Evolutionary conservation across 164 flowering plant species (phyloP).

Genomic region (Chimonanthus praecox): DNA sequence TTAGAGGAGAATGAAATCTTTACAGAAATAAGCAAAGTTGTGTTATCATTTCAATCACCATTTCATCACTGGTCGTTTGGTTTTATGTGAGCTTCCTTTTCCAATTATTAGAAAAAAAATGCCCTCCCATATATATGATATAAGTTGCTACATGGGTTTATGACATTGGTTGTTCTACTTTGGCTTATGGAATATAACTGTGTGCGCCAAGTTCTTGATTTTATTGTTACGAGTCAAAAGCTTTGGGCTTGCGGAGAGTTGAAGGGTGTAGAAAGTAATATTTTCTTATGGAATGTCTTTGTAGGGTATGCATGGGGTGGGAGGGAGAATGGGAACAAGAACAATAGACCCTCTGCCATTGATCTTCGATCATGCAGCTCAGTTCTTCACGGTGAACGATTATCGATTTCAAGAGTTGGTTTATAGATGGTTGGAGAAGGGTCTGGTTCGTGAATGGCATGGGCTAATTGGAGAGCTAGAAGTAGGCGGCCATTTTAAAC

Average conservation of each 20-base stretch:
- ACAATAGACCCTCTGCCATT: conserved; percentile 55
- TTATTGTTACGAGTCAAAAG: neutral
- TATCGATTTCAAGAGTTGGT: conserved; percentile 64
- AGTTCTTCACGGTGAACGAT: conserved; percentile 82
- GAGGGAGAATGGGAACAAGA: conserved; percentile 98
- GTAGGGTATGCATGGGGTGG: conserved; percentile 87
- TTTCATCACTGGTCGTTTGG: no score
- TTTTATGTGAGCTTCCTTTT: no score
- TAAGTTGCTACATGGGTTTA: no score
- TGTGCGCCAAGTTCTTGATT: neutral
- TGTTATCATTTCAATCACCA: no score
- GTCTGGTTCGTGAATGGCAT: conserved; percentile 60
- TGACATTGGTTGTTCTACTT: no score
- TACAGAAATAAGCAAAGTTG: neutral
- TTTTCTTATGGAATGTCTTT: conserved; percentile 1
- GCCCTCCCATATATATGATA: no score
- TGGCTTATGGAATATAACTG: neutral
- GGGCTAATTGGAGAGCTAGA: conserved; percentile 84
- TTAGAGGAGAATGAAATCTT: neutral
- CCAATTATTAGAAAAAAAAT: no score
- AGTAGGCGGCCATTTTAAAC: conserved; percentile 60
- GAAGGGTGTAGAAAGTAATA: neutral
- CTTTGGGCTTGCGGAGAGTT: neutral
- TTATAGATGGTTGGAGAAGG: conserved; percentile 61
- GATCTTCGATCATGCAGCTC: conserved; percentile 92